A percentile compares a stretch with the other conserved stretches of the same genome.
phyloP scores from a whole-genome alignment of 345 rosid species.

The Citrus maxima region DNA sequence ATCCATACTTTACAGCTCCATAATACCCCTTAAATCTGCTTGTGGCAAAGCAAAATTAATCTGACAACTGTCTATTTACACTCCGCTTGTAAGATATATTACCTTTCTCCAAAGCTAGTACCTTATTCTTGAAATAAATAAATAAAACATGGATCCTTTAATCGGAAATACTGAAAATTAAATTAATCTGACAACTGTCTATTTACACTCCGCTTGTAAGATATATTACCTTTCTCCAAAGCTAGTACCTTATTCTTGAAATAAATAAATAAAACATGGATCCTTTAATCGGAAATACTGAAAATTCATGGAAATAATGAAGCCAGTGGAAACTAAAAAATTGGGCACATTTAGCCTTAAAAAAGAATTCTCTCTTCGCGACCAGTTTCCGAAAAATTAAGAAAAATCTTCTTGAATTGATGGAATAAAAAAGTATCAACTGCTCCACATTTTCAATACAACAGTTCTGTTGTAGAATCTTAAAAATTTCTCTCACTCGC shows the following conservation, averaged over 20 bases:
- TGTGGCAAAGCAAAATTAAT: background rate
- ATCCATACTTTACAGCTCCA: background rate
- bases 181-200: background rate
- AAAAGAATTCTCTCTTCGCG: background rate
- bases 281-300: background rate
- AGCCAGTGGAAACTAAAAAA: background rate
- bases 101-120: background rate
- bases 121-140: background rate
- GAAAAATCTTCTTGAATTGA: background rate
- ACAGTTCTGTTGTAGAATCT: background rate
- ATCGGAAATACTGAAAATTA: background rate
- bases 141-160: background rate
- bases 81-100: background rate
- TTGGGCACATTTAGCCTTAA: background rate
- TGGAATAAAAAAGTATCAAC: background rate
- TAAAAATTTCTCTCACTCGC: background rate
- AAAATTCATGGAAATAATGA: background rate
- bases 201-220: background rate
- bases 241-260: background rate
- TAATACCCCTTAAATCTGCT: background rate
- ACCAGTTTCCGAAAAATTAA: background rate
- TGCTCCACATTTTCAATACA: background rate
- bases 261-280: background rate
- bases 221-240: background rate
- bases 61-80: background rate